These are phyloP conservation scores for Juglanconis sp. DNA, from an alignment of 2,329 filamentous ascomycete genomes.

Conservation along the genomic window DNA sequence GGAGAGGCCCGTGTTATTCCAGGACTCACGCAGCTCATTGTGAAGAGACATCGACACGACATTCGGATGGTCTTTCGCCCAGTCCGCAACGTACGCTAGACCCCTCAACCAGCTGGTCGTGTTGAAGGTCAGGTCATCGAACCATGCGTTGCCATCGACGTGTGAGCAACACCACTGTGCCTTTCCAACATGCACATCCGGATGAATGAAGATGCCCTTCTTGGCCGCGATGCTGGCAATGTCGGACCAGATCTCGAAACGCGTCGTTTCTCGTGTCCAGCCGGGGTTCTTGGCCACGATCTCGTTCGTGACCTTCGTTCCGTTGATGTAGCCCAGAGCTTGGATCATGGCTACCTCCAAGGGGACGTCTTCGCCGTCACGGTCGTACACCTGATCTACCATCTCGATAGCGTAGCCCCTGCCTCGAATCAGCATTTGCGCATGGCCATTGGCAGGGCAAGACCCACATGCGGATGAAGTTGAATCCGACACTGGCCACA, in stretches of 20 bases:
- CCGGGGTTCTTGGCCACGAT: constrained; percentile 48
- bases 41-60: constrained; percentile 39
- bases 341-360: constrained; percentile 35
- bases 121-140: constrained; percentile 53
- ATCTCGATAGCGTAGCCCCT: constrained; percentile 53
- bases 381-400: constrained; percentile 46
- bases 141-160: constrained; percentile 51
- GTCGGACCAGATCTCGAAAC: constrained; percentile 39
- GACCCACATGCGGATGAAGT: constrained; percentile 47
- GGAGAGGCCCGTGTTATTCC: constrained; percentile 31
- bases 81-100: constrained; percentile 46
- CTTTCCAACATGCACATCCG: constrained; percentile 39
- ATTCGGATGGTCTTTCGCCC: constrained; percentile 38
- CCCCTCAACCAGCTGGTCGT: constrained; percentile 53
- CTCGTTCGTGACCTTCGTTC: constrained; percentile 41
- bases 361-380: constrained; percentile 35
- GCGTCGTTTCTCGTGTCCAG: constrained; percentile 45
- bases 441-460: not conserved
- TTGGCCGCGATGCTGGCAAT: constrained; percentile 31
- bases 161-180: constrained; percentile 45
- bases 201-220: constrained; percentile 37
- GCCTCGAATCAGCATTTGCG: not conserved
- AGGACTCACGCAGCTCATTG: constrained; percentile 38
- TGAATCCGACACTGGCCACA: constrained; percentile 49
- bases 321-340: constrained; percentile 45